Percentiles rank a stretch among this genome's conserved stretches.
Evolutionary conservation across 2,329 filamentous ascomycete genomes (phyloP).

Genomic region (Trichoderma oligosporum): DNA sequence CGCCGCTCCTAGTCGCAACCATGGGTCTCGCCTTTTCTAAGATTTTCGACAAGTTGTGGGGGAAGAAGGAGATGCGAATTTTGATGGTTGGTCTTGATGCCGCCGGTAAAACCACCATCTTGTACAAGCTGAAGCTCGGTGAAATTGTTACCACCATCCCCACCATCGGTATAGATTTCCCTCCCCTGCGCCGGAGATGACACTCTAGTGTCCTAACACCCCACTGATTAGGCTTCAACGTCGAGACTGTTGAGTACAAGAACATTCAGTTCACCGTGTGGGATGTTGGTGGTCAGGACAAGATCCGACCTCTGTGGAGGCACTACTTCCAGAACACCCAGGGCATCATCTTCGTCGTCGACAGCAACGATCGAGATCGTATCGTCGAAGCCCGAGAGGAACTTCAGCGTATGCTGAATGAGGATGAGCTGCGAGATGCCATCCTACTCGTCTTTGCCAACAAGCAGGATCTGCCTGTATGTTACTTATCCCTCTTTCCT

Average conservation of each 20-base stretch:
- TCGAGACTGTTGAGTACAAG: conserved; percentile 99
- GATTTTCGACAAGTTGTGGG: conserved; percentile 93
- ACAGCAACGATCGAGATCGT: conserved; percentile 98
- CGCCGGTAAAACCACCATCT: conserved; percentile 99
- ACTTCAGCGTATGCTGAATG: conserved; percentile 96
- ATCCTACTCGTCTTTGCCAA: conserved; percentile 97
- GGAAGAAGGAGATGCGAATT: conserved; percentile 99
- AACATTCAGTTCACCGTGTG: conserved; percentile 99
- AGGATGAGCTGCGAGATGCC: conserved; percentile 96
- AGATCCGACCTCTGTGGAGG: conserved; percentile 98
- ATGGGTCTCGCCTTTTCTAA: conserved; percentile 99
- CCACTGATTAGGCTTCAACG: conserved; percentile 76
- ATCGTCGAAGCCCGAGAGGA: conserved; percentile 96
- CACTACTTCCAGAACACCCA: conserved; percentile 99
- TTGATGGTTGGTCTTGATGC: conserved; percentile 99
- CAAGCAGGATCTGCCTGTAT: conserved; percentile 98
- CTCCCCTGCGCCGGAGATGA: not conserved
- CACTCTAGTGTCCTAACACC: conserved; percentile 5
- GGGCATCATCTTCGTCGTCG: conserved; percentile 99
- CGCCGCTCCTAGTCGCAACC: conserved; percentile 53
- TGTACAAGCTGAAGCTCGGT: conserved; percentile 99
- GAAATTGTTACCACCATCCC: conserved; percentile 99
- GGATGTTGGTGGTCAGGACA: conserved; percentile 99
- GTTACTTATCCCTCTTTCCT: conserved; percentile 39
- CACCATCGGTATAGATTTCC: conserved; percentile 72